These are phyloP conservation scores for Naematelia aurantialba DNA, from an alignment of 768 basidiomycete species.

Conservation along the genomic window DNA sequence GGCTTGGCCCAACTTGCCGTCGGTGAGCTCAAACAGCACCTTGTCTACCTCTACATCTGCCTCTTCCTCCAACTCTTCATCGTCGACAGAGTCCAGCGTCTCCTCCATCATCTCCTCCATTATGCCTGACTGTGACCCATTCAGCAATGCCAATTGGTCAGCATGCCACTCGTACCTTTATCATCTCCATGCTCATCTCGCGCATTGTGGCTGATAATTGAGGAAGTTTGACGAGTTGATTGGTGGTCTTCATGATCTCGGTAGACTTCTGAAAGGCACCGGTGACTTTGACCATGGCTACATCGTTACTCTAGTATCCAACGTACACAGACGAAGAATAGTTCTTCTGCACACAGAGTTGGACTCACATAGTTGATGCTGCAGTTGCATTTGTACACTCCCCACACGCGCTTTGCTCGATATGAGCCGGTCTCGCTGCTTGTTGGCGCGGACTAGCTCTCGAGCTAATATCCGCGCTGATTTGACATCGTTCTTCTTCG, in stretches of 20 bases:
- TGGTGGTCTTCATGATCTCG: slow-evolving; percentile 98
- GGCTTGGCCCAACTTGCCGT: slow-evolving; percentile 88
- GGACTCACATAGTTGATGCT: slow-evolving; percentile 81
- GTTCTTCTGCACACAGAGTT: not conserved
- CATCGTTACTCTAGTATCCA: not conserved
- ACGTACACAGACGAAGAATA: not conserved
- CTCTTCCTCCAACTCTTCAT: slow-evolving; percentile 91
- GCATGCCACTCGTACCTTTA: slow-evolving; percentile 62
- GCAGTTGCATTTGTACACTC: slow-evolving; percentile 81
- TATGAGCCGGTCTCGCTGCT: slow-evolving; percentile 86
- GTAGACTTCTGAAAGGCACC: slow-evolving; percentile 97
- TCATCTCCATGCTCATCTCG: slow-evolving; percentile 99
- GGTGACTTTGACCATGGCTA: slow-evolving; percentile 94
- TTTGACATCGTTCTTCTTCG: slow-evolving; percentile 84
- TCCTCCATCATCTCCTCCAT: slow-evolving; percentile 98
- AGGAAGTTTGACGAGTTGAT: slow-evolving; percentile 81
- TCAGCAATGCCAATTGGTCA: not conserved
- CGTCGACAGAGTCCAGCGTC: slow-evolving; percentile 73
- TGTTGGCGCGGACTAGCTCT: slow-evolving; percentile 91
- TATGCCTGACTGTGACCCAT: slow-evolving; percentile 71
- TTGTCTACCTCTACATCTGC: slow-evolving; percentile 97
- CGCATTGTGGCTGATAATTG: slow-evolving; percentile 90
- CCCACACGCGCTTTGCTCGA: slow-evolving; percentile 89
- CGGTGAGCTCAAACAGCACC: slow-evolving; percentile 87
- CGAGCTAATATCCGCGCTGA: slow-evolving; percentile 85